Evolutionary conservation across 2,329 filamentous ascomycete species (phyloP).

Genomic region (Colletotrichum cuscutae): DNA sequence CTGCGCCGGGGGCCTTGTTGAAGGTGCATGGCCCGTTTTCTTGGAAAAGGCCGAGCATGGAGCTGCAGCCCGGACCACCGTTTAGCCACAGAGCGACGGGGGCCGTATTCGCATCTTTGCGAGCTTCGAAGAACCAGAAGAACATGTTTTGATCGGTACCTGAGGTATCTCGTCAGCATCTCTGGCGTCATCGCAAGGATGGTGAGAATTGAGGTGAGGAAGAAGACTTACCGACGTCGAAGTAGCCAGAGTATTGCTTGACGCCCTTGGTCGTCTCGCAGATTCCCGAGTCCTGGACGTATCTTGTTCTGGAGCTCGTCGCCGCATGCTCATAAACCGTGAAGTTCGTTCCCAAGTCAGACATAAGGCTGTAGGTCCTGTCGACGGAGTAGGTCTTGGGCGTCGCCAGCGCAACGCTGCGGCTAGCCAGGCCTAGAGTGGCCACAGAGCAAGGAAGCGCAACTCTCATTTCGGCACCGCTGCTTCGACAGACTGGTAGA

Average conservation of each 20-base stretch:
- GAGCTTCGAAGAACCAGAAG: slow-evolving; percentile 55
- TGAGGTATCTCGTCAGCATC: slow-evolving; percentile 30
- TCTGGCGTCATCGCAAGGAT: slow-evolving; percentile 11
- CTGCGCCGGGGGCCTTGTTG: slow-evolving; percentile 44
- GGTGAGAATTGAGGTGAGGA: too few species aligned
- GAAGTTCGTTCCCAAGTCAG: slow-evolving; percentile 43
- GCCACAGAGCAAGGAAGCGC: background rate
- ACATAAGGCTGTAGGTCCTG: slow-evolving; percentile 31
- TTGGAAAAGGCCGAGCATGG: slow-evolving; percentile 53
- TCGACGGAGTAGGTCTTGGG: slow-evolving; percentile 28
- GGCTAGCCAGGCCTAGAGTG: slow-evolving; percentile 20
- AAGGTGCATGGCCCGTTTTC: slow-evolving; percentile 57
- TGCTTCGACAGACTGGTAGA: background rate
- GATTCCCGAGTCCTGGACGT: slow-evolving; percentile 60
- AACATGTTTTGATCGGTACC: slow-evolving; percentile 52
- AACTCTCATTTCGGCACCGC: background rate
- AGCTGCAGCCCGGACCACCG: slow-evolving; percentile 52
- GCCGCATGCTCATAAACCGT: slow-evolving; percentile 60
- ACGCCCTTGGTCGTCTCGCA: slow-evolving; percentile 62
- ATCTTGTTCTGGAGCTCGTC: slow-evolving; percentile 55
- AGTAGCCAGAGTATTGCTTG: slow-evolving; percentile 61
- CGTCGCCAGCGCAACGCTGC: background rate
- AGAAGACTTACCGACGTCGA: slow-evolving; percentile 51
- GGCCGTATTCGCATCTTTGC: slow-evolving; percentile 42
- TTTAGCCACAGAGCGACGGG: slow-evolving; percentile 50